Evolutionary conservation across 805 yeast genomes (phyloP).

Genomic region (Monosporozyma solicola): DNA sequence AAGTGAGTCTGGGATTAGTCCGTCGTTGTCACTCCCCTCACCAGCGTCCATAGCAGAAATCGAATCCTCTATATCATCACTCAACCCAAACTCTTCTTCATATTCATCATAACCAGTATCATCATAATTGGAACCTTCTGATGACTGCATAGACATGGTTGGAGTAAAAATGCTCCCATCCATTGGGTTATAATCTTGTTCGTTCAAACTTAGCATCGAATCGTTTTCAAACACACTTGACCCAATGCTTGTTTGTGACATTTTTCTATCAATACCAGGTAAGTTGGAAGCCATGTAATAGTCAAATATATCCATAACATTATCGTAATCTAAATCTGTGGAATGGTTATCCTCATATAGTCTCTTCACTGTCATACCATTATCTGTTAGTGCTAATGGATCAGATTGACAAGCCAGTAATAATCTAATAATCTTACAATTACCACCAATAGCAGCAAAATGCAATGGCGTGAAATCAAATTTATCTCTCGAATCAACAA

Average conservation of each 20-base stretch:
- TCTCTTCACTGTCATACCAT: constrained; percentile 36
- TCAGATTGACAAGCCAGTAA: constrained; percentile 59
- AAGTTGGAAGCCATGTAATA: constrained; percentile 12
- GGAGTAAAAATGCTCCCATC: background rate
- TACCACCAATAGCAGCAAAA: constrained; percentile 71
- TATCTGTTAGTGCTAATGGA: constrained; percentile 40
- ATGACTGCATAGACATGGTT: background rate
- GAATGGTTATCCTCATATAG: constrained; percentile 18
- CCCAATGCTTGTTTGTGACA: constrained; percentile 21
- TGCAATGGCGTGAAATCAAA: constrained; percentile 85
- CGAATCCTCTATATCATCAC: background rate
- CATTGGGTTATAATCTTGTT: background rate
- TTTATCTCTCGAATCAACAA: constrained; percentile 62
- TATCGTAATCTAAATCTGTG: constrained; percentile 7
- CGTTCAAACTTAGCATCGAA: constrained; percentile 8
- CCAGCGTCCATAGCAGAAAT: background rate
- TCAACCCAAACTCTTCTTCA: constrained; percentile 16
- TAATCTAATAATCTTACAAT: constrained; percentile 53
- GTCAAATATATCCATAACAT: constrained; percentile 26
- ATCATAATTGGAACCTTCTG: background rate
- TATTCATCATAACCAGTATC: background rate
- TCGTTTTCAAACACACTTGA: constrained; percentile 22
- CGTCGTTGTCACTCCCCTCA: background rate
- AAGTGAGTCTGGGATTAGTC: background rate
- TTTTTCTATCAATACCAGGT: constrained; percentile 12